Evolutionary conservation across 495 filamentous ascomycete species (phyloP), one percentile per base, ranked within the genome.

Genomic region (Penicillium paradoxum): DNA sequence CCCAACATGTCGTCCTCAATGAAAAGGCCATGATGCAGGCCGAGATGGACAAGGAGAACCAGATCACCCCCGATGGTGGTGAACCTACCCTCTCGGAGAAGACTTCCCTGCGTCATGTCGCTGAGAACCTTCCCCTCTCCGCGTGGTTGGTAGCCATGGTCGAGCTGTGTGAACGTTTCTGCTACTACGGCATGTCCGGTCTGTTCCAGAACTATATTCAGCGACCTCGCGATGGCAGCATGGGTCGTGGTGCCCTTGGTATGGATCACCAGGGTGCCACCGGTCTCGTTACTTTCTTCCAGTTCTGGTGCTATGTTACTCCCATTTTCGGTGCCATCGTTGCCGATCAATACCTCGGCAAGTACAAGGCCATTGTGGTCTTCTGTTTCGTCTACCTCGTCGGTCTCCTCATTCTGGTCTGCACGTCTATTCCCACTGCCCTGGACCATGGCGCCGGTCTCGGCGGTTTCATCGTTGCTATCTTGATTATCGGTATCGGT

Each of bases 111-210:
- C 75, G 77, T 27, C 74, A 78, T 45, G 64, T 85, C 21, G 68
- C 81, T 3, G 81, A 83, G 59, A 77, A 77, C 56, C 57, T 85
- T 30, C 81, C 82, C 8, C 29, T 70, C 54, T 76, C 76, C 6
- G 77, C 81, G 44, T 86, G 78, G 72, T 65, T 84, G 40, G 79
- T 87, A 21, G 80, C 79, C 4, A 47, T 83, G 34, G 77, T 86
- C 48, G 84, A 87, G 57, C 55, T 86, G 37, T 82, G 80, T 60
- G 84, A 88, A 70, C 79, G 84, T 51, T 86, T 86, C 63, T 78
- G 81, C 54, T 87, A 83, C 75, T 86, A 85, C 65, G 83, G 83
- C 46, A 73, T 83, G 66, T 69, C 65, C 22, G 72, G 72, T 51
- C 29, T 75, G 57, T 77, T 75, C 68, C 74, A 83, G 64, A 83